phyloP scores from a whole-genome alignment of 495 filamentous ascomycete genomes.

The Xylaria intraflava region DNA sequence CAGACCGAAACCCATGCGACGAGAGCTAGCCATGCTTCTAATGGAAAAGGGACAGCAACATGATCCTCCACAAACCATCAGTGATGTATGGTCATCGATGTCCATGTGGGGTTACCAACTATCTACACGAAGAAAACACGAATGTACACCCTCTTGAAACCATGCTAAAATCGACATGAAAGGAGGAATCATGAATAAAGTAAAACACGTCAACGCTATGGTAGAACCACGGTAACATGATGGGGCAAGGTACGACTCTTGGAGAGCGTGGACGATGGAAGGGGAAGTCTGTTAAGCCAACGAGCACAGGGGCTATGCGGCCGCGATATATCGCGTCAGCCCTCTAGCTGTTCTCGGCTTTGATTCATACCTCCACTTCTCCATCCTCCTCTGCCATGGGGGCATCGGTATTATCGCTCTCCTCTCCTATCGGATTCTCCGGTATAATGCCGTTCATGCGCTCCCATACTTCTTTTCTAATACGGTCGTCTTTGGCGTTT shows the following conservation, averaged over 20 bases:
- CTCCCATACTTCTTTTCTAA: constrained; percentile 80
- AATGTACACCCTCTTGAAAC: background rate
- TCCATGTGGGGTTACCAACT: background rate
- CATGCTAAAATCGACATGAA: background rate
- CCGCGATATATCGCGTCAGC: background rate
- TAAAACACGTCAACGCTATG: constrained; percentile 12
- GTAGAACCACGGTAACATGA: background rate
- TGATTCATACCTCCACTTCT: background rate
- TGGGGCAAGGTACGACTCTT: background rate
- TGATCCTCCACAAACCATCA: no score
- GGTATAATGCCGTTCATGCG: constrained; percentile 47
- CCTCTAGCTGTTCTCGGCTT: no score
- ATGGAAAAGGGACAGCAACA: no score
- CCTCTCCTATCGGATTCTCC: constrained; percentile 23
- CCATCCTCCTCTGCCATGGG: background rate
- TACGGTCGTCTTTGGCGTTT: constrained; percentile 79
- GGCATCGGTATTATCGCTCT: constrained; percentile 1
- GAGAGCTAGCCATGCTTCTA: no score
- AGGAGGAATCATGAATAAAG: background rate
- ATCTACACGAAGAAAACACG: background rate
- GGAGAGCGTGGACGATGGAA: background rate
- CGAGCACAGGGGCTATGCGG: constrained; percentile 8
- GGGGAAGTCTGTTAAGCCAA: background rate
- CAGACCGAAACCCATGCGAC: no score
- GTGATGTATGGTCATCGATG: no score